Evolutionary conservation across 148 eudicot species (phyloP).

Genomic region (Vaccinium corymbosum): DNA sequence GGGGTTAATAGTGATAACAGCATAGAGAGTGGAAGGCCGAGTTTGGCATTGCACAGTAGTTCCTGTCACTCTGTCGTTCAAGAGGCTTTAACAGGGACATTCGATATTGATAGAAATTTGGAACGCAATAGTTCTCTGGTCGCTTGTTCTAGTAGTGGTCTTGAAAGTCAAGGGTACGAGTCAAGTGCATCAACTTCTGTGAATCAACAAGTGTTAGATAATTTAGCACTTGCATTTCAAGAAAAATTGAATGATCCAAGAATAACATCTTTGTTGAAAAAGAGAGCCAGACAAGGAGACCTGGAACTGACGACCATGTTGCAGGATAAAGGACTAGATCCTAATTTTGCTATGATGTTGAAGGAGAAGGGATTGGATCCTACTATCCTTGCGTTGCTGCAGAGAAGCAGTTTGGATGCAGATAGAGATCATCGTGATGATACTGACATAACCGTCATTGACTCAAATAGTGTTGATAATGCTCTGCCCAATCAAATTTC

Average conservation of each 20-base stretch:
- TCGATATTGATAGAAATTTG: conserved; percentile 53
- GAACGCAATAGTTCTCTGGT: conserved; percentile 56
- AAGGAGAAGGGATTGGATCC: conserved; percentile 95
- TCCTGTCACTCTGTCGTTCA: conserved; percentile 87
- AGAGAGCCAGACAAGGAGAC: conserved; percentile 68
- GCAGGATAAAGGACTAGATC: conserved; percentile 96
- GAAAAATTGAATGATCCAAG: conserved; percentile 91
- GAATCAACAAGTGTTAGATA: conserved; percentile 67
- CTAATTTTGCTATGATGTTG: conserved; percentile 98
- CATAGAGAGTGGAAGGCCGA: conserved; percentile 95
- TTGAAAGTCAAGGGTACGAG: conserved; percentile 89
- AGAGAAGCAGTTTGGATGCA: conserved; percentile 99
- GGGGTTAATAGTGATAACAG: conserved; percentile 87
- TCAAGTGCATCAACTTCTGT: conserved; percentile 77
- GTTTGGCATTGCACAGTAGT: conserved; percentile 77
- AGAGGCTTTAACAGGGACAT: conserved; percentile 77
- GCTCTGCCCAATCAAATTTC: conserved; percentile 77
- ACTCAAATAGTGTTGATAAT: conserved; percentile 68
- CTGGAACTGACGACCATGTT: conserved; percentile 69
- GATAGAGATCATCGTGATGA: conserved; percentile 94
- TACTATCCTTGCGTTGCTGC: conserved; percentile 86
- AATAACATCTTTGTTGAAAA: conserved; percentile 72
- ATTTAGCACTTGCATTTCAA: conserved; percentile 79
- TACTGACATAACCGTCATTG: conserved; percentile 54
- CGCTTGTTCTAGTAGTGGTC: conserved; percentile 76